Percentiles rank a stretch among this genome's conserved stretches.
Conservation (phyloP, 805 yeast genomes). For the Saturnispora sanitii region DNA sequence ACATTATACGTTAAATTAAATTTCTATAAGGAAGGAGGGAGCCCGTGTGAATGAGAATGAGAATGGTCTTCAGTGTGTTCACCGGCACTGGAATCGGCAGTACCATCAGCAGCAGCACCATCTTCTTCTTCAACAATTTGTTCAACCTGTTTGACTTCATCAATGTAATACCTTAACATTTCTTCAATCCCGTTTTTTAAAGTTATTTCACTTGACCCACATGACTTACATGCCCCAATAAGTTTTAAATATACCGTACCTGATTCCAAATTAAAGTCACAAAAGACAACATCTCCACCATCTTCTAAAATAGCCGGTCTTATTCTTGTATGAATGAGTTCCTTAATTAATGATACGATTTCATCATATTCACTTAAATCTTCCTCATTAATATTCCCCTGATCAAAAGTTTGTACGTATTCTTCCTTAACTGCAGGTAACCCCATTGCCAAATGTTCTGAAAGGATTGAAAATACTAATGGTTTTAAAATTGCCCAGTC, state of each 20-base stretch:
- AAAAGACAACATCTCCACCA: slow-evolving; percentile 92
- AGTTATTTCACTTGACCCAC: slow-evolving; percentile 86
- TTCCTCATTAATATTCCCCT: slow-evolving; percentile 37
- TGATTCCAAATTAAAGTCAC: slow-evolving; percentile 73
- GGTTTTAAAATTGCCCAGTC: slow-evolving; percentile 57
- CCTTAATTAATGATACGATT: slow-evolving; percentile 81
- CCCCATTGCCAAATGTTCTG: slow-evolving; percentile 47
- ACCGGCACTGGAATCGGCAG: slow-evolving; percentile 1
- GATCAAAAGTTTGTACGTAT: slow-evolving; percentile 29
- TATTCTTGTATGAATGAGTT: slow-evolving; percentile 84
- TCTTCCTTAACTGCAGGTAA: slow-evolving; percentile 41
- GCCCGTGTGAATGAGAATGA: slow-evolving; percentile 8
- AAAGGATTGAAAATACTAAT: slow-evolving; percentile 49
- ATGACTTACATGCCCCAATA: slow-evolving; percentile 93
- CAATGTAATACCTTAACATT: slow-evolving; percentile 96
- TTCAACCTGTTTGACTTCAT: slow-evolving; percentile 82
- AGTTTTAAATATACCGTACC: slow-evolving; percentile 84
- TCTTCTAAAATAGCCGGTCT: slow-evolving; percentile 98
- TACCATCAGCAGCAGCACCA: slow-evolving; percentile 30
- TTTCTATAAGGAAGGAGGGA: slow-evolving; percentile 28
- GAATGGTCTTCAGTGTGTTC: neutral
- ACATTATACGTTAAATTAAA: too few relatives aligned
- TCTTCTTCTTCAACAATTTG: slow-evolving; percentile 83
- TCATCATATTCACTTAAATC: slow-evolving; percentile 43
- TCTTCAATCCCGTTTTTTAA: slow-evolving; percentile 91